Percentiles rank a stretch among this genome's conserved stretches.
phyloP scores from a whole-genome alignment of 495 filamentous ascomycete genomes.

The Aspergillus ostianus region DNA sequence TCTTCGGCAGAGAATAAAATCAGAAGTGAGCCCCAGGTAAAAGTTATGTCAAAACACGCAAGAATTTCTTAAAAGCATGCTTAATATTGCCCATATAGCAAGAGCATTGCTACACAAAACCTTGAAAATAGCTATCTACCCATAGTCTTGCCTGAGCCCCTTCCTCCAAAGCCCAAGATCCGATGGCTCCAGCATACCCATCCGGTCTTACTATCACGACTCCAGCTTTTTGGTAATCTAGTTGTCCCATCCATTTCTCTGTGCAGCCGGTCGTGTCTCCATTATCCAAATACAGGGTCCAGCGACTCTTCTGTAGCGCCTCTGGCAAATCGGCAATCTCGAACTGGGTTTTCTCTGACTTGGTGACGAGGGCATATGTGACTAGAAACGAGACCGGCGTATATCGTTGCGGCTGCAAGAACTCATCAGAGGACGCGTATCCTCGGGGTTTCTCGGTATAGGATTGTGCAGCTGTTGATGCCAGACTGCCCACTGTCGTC shows the following conservation, averaged over 20 bases:
- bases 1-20: too few relatives aligned
- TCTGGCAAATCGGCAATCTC: slow-evolving; percentile 61
- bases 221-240: slow-evolving; percentile 49
- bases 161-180: slow-evolving; percentile 47
- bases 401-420: slow-evolving; percentile 59
- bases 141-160: slow-evolving; percentile 49
- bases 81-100: background rate
- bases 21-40: too few relatives aligned
- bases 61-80: too few relatives aligned
- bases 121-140: slow-evolving; percentile 59
- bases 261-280: slow-evolving; percentile 52
- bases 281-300: slow-evolving; percentile 68
- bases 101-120: background rate
- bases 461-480: slow-evolving; percentile 47
- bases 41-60: too few relatives aligned
- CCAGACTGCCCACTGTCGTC: slow-evolving; percentile 49
- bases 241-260: slow-evolving; percentile 60
- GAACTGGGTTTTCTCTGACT: slow-evolving; percentile 52
- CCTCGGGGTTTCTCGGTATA: slow-evolving; percentile 52
- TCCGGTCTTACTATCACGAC: slow-evolving; percentile 65
- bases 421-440: slow-evolving; percentile 52
- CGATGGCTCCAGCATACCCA: slow-evolving; percentile 63
- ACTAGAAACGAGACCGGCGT: slow-evolving; percentile 56
- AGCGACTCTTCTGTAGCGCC: slow-evolving; percentile 56
- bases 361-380: slow-evolving; percentile 58